Percentiles rank a stretch among this genome's conserved stretches.
These are phyloP conservation scores for Pichia occidentalis DNA, from an alignment of 805 yeast genomes.

Conservation along the genomic window DNA sequence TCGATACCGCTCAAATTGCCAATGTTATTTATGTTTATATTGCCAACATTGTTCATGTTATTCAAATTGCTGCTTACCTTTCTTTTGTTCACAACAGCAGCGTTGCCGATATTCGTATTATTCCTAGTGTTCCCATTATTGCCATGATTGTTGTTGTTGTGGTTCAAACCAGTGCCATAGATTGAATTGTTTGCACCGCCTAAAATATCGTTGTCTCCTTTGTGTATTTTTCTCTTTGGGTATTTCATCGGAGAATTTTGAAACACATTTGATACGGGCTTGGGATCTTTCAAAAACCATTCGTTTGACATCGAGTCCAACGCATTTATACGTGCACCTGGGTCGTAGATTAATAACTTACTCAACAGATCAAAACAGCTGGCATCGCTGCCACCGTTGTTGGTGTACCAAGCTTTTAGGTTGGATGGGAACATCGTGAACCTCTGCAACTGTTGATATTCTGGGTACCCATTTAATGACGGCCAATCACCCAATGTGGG, in stretches of 20 bases:
- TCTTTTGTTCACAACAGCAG: background rate
- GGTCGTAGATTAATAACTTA: slow-evolving; percentile 74
- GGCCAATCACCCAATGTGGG: slow-evolving; percentile 82
- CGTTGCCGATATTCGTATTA: slow-evolving; percentile 5
- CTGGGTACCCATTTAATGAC: slow-evolving; percentile 73
- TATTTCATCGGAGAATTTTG: slow-evolving; percentile 67
- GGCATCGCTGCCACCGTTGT: slow-evolving; percentile 69
- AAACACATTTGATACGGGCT: slow-evolving; percentile 65
- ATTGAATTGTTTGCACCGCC: slow-evolving; percentile 24
- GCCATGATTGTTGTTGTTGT: slow-evolving; percentile 2
- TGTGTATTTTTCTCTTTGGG: slow-evolving; percentile 80
- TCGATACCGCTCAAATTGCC: slow-evolving; percentile 6
- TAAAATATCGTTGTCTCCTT: slow-evolving; percentile 75
- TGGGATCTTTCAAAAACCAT: slow-evolving; percentile 68
- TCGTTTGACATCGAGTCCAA: slow-evolving; percentile 66
- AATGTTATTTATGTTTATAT: slow-evolving; percentile 5
- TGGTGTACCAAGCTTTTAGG: slow-evolving; percentile 77
- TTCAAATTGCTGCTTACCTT: slow-evolving; percentile 10
- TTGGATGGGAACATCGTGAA: slow-evolving; percentile 60
- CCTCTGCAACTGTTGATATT: slow-evolving; percentile 56
- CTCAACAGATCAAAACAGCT: slow-evolving; percentile 60
- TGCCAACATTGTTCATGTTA: slow-evolving; percentile 1
- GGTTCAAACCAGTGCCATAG: slow-evolving; percentile 10
- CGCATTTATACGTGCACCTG: slow-evolving; percentile 73
- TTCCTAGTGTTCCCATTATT: slow-evolving; percentile 7